phyloP scores from a whole-genome alignment of 2,329 filamentous ascomycete species.

The Beauveria varroae region DNA sequence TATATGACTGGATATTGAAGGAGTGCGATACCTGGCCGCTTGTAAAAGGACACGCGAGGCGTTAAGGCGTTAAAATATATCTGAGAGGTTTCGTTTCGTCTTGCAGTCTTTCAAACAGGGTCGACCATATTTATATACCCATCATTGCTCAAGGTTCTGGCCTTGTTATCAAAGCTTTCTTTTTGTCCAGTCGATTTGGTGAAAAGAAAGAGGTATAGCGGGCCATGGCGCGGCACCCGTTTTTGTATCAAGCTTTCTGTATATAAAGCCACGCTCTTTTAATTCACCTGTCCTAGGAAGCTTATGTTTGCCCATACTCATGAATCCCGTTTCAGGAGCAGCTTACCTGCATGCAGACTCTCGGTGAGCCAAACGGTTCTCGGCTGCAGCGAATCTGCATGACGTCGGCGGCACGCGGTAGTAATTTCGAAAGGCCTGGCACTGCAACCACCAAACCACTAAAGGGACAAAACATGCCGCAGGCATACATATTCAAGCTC shows the following conservation, averaged over 20 bases:
- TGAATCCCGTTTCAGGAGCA: neutral
- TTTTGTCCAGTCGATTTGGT: neutral
- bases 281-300: neutral
- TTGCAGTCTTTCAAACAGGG: neutral
- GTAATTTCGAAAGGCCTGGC: no score
- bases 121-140: neutral
- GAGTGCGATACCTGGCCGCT: neutral
- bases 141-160: neutral
- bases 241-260: neutral
- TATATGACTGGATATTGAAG: neutral
- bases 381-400: neutral
- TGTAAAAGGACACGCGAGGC: neutral
- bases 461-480: no score
- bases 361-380: neutral
- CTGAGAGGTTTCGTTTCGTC: neutral
- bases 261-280: no score
- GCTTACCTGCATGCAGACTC: neutral
- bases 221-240: no score
- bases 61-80: neutral
- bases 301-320: neutral
- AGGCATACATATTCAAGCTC: no score
- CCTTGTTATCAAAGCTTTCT: neutral
- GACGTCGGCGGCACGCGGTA: neutral
- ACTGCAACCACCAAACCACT: no score
- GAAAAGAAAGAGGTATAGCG: neutral